A percentile compares a stretch with the other conserved stretches of the same genome.
Conservation (phyloP, 164 flowering plant genomes). For the Nelumbo lutea region DNA sequence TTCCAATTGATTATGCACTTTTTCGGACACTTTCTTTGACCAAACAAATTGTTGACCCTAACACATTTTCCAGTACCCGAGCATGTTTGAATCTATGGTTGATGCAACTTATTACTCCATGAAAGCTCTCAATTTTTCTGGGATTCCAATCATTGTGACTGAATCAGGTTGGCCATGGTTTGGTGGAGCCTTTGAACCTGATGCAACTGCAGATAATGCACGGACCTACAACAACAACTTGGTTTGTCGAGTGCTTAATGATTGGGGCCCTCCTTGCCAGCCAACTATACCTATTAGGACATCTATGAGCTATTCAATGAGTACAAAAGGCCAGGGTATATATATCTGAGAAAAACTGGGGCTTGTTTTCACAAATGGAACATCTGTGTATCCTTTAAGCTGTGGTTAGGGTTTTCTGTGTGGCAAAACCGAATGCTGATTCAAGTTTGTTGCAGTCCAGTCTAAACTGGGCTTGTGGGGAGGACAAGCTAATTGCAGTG, state of each 20-base stretch:
- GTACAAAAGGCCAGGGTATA: constrained; percentile 54
- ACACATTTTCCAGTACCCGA: constrained; percentile 74
- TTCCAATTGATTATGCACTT: constrained; percentile 77
- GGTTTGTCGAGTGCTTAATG: too few relatives aligned
- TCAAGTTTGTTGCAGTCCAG: constrained; percentile 48
- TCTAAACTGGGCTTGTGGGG: constrained; percentile 92
- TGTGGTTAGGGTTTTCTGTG: constrained; percentile 42
- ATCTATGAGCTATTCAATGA: constrained; percentile 81
- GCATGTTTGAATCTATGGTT: constrained; percentile 67
- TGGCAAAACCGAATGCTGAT: constrained; percentile 59
- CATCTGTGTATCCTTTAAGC: constrained; percentile 45
- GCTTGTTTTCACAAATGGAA: constrained; percentile 56
- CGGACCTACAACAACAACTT: constrained; percentile 59
- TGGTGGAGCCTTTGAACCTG: constrained; percentile 68
- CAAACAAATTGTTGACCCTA: constrained; percentile 75
- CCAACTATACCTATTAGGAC: constrained; percentile 30
- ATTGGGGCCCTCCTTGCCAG: too few relatives aligned
- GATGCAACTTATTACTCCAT: constrained; percentile 78
- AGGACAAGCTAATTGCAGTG: constrained; percentile 61
- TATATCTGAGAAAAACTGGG: constrained; percentile 69
- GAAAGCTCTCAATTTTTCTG: constrained; percentile 58
- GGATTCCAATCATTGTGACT: constrained; percentile 57
- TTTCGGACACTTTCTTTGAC: constrained; percentile 55
- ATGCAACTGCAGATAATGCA: constrained; percentile 67
- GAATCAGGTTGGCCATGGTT: constrained; percentile 84